Evolutionary conservation across 169 alveolate species (phyloP).

Genomic region (Eimeria sp.): DNA sequence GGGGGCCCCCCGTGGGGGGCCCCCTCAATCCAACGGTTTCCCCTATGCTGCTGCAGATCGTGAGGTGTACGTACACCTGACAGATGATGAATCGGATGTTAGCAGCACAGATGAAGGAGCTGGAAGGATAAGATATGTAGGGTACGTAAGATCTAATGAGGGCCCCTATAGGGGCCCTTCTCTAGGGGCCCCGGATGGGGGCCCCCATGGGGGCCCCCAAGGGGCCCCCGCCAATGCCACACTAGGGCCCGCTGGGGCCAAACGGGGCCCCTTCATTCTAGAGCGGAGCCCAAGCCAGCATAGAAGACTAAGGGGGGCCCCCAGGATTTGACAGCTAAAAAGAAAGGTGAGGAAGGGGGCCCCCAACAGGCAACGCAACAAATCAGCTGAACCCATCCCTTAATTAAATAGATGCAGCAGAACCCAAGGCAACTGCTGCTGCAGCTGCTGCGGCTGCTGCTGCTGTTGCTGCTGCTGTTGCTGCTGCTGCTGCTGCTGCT

Average conservation of each 20-base stretch:
- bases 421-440: background rate
- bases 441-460: background rate
- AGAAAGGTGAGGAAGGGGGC: too few relatives aligned
- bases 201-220: background rate
- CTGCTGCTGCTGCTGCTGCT: background rate
- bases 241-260: too few relatives aligned
- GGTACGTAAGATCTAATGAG: background rate
- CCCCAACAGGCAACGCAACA: too few relatives aligned
- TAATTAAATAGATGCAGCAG: too few relatives aligned
- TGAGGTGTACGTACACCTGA: background rate
- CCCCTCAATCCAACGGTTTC: background rate
- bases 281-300: too few relatives aligned
- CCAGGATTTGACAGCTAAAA: too few relatives aligned
- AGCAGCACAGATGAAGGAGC: conserved; percentile 18
- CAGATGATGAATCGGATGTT: background rate
- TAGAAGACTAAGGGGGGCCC: too few relatives aligned
- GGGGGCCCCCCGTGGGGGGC: background rate
- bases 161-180: background rate
- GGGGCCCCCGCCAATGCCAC: too few relatives aligned
- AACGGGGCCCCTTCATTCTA: too few relatives aligned
- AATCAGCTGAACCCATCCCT: too few relatives aligned
- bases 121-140: background rate
- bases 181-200: background rate
- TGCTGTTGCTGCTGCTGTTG: background rate
- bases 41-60: background rate